Base-by-base conservation (phyloP, 805 yeast species). In the Candida methanosorbosa region DNA sequence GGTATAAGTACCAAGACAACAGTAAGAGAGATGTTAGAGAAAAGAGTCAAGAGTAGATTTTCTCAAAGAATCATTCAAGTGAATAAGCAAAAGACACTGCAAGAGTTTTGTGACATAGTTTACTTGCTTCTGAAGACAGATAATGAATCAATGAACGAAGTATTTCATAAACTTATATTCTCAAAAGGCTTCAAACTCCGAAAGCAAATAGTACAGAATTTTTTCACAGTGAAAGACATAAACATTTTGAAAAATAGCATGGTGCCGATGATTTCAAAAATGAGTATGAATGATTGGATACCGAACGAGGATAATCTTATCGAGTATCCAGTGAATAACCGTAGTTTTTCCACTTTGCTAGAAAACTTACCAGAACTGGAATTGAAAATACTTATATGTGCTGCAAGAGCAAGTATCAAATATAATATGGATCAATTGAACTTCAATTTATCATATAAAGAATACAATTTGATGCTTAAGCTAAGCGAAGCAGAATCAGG, bases 1-100 rank as follows among this genome's bases (percentile, higher is more conserved):
- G 97, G 97, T 2, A 57, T 81, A 11, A 78, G 94, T 1, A 70
- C 88, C 1, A 77, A 80, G 35, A 64, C 85, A 32, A 84, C 83
- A 5, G 70, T 86, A 1, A 66, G 88, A 33, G 97, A 90, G 46
- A 66, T 75, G 46, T 62, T 92, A 30, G 99, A 92, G 50, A 92
- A 90, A 50, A 69, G 99, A 48, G 97, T 92, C 1, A 71, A 86
- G 44, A 80, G 94, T 37, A 63, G 99, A 43, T 92, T 88, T 54
- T 78, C 92, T 14, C 96, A 90, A 50, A 62, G 94, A 33, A 57
- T 81, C 3, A 67, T 87, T 18, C 68, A 69, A 14, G 63, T 86
- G 25, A 71, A 72, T 18, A 76, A 75, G 33, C 64, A 78, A 0
- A 43, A 45, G 2, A 54, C 61, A 2, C 45, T 75, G 3, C 73